A percentile compares a stretch with the other conserved stretches of the same genome.
Conservation (phyloP, 1,284 basidiomycete genomes). For the Albatrellus sp. region DNA sequence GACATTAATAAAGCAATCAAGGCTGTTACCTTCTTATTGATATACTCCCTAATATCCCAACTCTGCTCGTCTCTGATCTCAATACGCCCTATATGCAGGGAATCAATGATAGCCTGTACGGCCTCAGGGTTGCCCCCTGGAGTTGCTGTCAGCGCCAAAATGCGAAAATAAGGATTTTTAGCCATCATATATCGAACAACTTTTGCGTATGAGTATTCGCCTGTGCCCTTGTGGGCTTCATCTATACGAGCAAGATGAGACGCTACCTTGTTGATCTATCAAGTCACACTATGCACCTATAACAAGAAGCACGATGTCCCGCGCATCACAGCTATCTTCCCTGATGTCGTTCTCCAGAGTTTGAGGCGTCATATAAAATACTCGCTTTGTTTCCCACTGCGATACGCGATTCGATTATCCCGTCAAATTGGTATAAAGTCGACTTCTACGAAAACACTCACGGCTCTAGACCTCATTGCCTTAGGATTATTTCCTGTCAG, state of each 20-base stretch:
- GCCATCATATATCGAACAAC: slow-evolving; percentile 86
- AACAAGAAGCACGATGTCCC: slow-evolving; percentile 74
- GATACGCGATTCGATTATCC: neutral
- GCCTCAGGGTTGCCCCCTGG: slow-evolving; percentile 81
- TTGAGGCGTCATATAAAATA: slow-evolving; percentile 98
- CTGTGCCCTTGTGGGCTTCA: slow-evolving; percentile 92
- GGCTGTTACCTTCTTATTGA: slow-evolving; percentile 69
- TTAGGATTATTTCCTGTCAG: slow-evolving; percentile 68
- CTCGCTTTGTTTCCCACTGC: slow-evolving; percentile 77
- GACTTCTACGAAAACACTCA: slow-evolving; percentile 24
- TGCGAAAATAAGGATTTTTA: slow-evolving; percentile 86
- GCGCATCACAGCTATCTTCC: slow-evolving; percentile 63
- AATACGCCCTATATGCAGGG: slow-evolving; percentile 92
- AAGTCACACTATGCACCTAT: slow-evolving; percentile 36
- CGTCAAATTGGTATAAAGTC: neutral
- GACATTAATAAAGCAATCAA: slow-evolving; percentile 4
- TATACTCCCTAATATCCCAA: slow-evolving; percentile 77
- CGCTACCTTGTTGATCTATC: neutral
- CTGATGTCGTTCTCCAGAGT: slow-evolving; percentile 85
- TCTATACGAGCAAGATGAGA: slow-evolving; percentile 34
- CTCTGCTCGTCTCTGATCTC: slow-evolving; percentile 92
- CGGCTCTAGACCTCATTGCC: slow-evolving; percentile 42
- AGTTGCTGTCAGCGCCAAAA: slow-evolving; percentile 92
- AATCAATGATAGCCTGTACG: slow-evolving; percentile 87
- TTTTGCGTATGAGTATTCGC: slow-evolving; percentile 88